Conservation (phyloP, 1,139 yeast genomes). For the Debaryomyces fabryi region DNA sequence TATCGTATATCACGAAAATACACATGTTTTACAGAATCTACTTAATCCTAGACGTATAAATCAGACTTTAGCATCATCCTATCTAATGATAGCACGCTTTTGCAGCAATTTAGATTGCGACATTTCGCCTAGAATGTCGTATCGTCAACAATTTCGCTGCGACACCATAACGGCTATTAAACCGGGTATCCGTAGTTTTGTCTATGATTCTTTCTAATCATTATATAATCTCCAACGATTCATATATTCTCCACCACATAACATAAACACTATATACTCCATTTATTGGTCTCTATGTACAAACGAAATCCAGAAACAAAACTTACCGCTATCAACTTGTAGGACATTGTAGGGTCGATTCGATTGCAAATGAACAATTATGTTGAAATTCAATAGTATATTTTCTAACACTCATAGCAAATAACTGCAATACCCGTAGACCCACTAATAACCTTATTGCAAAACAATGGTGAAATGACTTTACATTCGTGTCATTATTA, state of each 20-base stretch:
- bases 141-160: background rate
- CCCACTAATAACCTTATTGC: background rate
- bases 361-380: background rate
- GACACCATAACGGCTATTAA: slow-evolving; percentile 1
- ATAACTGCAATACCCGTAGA: background rate
- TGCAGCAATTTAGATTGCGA: background rate
- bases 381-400: background rate
- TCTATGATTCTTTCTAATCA: background rate
- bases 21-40: background rate
- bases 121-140: background rate
- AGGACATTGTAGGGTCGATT: background rate
- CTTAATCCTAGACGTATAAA: background rate
- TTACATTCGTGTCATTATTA: background rate
- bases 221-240: background rate
- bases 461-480: background rate
- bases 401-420: background rate
- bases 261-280: background rate
- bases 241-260: too few relatives aligned
- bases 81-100: background rate
- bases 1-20: background rate
- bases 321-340: background rate
- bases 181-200: background rate
- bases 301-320: background rate
- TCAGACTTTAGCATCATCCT: background rate
- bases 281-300: background rate